Evolutionary conservation across 306 rosid species (phyloP).

Genomic region (Dryas octopetala): DNA sequence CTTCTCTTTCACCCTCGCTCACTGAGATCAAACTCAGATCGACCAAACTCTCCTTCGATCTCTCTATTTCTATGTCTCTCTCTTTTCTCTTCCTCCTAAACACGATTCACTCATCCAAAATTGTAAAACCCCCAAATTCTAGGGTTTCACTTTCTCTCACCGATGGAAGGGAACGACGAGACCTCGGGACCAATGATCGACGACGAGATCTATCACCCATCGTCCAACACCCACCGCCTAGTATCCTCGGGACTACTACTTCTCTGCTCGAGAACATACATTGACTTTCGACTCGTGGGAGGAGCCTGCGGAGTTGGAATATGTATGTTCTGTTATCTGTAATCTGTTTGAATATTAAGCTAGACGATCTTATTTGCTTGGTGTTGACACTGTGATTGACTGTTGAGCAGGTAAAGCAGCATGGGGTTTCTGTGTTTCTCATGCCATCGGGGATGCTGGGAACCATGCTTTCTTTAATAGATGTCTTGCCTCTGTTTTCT

Average conservation of each 20-base stretch:
- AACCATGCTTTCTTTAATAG: conserved; percentile 74
- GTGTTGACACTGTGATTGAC: conserved; percentile 22
- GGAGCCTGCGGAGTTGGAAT: conserved; percentile 95
- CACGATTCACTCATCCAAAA: too few species aligned
- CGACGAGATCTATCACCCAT: too few species aligned
- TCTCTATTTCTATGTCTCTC: too few species aligned
- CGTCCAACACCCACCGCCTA: too few species aligned
- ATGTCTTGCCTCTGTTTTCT: conserved; percentile 85
- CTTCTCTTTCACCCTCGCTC: too few species aligned
- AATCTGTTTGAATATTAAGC: conserved; percentile 18
- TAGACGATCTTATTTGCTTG: conserved; percentile 10
- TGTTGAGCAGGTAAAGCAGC: conserved; percentile 84
- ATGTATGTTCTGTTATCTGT: conserved; percentile 87
- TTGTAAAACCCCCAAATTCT: too few species aligned
- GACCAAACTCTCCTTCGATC: too few species aligned
- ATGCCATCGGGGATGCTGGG: conserved; percentile 99
- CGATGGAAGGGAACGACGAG: too few species aligned
- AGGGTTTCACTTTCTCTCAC: too few species aligned
- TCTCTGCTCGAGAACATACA: conserved; percentile 75
- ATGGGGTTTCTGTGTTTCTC: conserved; percentile 93
- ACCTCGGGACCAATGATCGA: too few species aligned
- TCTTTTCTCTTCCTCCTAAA: too few species aligned
- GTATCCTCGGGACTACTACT: conserved; percentile 99
- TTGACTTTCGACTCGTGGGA: conserved; percentile 89
- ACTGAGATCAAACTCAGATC: too few species aligned